These are phyloP conservation scores for Pseudovirgaria hyperparasitica DNA, from an alignment of 2,329 filamentous ascomycete species.

Conservation along the genomic window DNA sequence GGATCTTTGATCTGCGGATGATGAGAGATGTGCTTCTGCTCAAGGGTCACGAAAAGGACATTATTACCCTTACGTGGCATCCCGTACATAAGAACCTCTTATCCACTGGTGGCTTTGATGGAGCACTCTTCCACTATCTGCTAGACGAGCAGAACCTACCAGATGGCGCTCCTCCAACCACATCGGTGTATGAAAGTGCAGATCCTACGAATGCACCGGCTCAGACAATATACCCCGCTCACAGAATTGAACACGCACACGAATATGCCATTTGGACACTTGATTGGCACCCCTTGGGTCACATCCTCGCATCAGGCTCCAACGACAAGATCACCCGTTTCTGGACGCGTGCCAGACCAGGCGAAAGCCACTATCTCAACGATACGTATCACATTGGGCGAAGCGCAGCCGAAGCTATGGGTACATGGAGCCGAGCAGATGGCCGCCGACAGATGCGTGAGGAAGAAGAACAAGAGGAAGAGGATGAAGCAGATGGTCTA, in stretches of 20 bases:
- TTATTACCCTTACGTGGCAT: slow-evolving; percentile 87
- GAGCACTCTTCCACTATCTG: slow-evolving; percentile 85
- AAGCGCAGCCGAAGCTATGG: slow-evolving; percentile 80
- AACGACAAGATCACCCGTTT: slow-evolving; percentile 96
- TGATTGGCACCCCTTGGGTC: slow-evolving; percentile 93
- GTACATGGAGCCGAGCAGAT: slow-evolving; percentile 80
- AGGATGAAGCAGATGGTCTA: slow-evolving; percentile 86
- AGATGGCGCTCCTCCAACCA: slow-evolving; percentile 52
- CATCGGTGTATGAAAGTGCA: slow-evolving; percentile 73
- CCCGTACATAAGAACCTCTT: slow-evolving; percentile 81
- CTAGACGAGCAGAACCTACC: slow-evolving; percentile 88
- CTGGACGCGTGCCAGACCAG: slow-evolving; percentile 84
- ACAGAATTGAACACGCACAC: slow-evolving; percentile 77
- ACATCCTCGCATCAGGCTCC: slow-evolving; percentile 87
- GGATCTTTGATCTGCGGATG: slow-evolving; percentile 91
- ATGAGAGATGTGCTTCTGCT: slow-evolving; percentile 95
- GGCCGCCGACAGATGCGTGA: slow-evolving; percentile 70
- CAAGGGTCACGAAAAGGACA: slow-evolving; percentile 90
- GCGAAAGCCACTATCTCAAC: slow-evolving; percentile 71
- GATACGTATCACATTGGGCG: slow-evolving; percentile 95
- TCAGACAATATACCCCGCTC: slow-evolving; percentile 85
- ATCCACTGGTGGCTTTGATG: slow-evolving; percentile 81
- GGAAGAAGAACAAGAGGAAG: slow-evolving; percentile 84
- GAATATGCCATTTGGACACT: slow-evolving; percentile 95
- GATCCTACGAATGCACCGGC: slow-evolving; percentile 69